Evolutionary conservation across 1,284 basidiomycete species (phyloP), one percentile per base, ranked within the genome.

Genomic region (Phylloboletellus chloephorus): DNA sequence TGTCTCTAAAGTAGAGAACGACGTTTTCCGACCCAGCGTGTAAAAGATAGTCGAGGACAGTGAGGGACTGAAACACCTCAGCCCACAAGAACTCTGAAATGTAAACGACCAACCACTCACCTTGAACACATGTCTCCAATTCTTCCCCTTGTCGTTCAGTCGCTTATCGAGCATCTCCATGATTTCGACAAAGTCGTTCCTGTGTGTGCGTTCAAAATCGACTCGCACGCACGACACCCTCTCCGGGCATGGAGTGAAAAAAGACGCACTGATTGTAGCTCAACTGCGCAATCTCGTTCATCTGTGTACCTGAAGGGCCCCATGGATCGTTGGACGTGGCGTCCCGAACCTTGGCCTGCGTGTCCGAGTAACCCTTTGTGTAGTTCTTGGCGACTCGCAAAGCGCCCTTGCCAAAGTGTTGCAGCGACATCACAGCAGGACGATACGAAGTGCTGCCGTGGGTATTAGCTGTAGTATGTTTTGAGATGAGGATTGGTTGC

Each of bases 91-190:
- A 35, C 28, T 28, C 2, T 3, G 21, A 32, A 43, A 30, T 23
- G 20, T 23, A 21, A 19, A 31, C 9, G n/a, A 30, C 12, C 7
- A 23, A 11, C 33, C 39, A 59, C 68, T 48, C 49, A 83, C 89
- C 76, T 99, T 98, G 80, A 98, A 98, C 47, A 98, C 96, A 73
- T 99, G 96, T 38, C 95, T 76, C 96, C 96, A 99, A 61, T 98
- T 98, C 80, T 98, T 98, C 29, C 96, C 96, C 72, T 98, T 98
- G 72, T 99, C 96, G 58, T 98, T 98, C 53, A 99, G 69, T 37
- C 96, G 81, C 69, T 98, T 98, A 68, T 99, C 96, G 47, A 99
- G 74, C 90, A 98, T 98, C 72, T 99, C 96, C 93, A 99, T 98
- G 59, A 98, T 94, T 68, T 99, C 96, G 22, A 98, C 91, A 66